phyloP scores from a whole-genome alignment of 1,139 yeast species.

The Diutina rugosa region DNA sequence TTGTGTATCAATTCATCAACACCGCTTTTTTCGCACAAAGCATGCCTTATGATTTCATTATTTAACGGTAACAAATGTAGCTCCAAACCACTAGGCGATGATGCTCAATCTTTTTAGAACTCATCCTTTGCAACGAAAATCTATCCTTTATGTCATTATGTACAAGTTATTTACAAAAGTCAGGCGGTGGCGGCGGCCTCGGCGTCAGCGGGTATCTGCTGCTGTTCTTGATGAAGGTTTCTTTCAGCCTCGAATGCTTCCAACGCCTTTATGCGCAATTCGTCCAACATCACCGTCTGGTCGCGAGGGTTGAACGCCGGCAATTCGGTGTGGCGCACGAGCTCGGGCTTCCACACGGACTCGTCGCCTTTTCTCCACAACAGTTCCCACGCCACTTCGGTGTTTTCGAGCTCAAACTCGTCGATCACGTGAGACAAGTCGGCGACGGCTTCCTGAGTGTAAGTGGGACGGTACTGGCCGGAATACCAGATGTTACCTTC shows the following conservation, averaged over 20 bases:
- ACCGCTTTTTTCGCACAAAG: too few species aligned
- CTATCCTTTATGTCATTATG: neutral
- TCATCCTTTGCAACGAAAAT: neutral
- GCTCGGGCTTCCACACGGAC: slow-evolving; percentile 43
- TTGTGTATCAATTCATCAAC: too few species aligned
- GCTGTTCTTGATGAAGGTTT: slow-evolving; percentile 6
- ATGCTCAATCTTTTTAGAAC: too few species aligned
- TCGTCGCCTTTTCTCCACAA: slow-evolving; percentile 78
- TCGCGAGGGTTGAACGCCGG: slow-evolving; percentile 55
- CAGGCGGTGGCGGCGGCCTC: neutral
- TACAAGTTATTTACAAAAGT: neutral
- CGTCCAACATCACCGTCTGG: slow-evolving; percentile 49
- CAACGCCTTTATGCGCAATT: slow-evolving; percentile 33
- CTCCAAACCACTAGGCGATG: too few species aligned
- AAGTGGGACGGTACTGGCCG: slow-evolving; percentile 82
- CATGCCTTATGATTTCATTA: too few species aligned
- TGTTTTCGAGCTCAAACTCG: slow-evolving; percentile 37
- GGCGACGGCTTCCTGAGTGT: slow-evolving; percentile 85
- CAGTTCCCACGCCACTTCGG: slow-evolving; percentile 67
- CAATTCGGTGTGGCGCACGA: slow-evolving; percentile 45
- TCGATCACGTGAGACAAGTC: slow-evolving; percentile 66
- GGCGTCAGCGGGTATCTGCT: neutral
- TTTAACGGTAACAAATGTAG: too few species aligned
- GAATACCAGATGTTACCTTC: slow-evolving; percentile 79
- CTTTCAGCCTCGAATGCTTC: slow-evolving; percentile 18